Evolutionary conservation across 1,139 yeast genomes (phyloP).

Genomic region (Blastobotrys serpentis): DNA sequence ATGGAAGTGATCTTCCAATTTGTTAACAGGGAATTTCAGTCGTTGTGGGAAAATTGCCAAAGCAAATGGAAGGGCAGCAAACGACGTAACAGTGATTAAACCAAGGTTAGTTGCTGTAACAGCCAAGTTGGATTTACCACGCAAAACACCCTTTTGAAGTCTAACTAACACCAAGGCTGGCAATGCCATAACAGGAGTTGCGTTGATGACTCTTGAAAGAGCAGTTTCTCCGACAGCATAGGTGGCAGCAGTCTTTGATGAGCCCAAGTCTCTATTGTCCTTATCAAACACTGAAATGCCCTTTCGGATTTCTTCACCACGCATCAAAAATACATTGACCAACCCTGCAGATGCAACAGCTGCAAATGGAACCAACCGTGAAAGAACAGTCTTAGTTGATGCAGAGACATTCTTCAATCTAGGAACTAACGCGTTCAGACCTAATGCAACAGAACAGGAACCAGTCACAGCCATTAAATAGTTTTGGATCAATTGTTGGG

Average conservation of each 20-base stretch:
- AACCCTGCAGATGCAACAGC: slow-evolving; percentile 97
- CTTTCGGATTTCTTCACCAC: slow-evolving; percentile 87
- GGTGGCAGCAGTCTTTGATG: slow-evolving; percentile 80
- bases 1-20: slow-evolving; percentile 64
- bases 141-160: slow-evolving; percentile 67
- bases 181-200: slow-evolving; percentile 94
- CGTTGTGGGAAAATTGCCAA: slow-evolving; percentile 93
- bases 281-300: slow-evolving; percentile 79
- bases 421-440: slow-evolving; percentile 86
- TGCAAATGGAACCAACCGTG: slow-evolving; percentile 93
- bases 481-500: slow-evolving; percentile 70
- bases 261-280: slow-evolving; percentile 57
- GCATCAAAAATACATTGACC: slow-evolving; percentile 90
- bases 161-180: slow-evolving; percentile 83
- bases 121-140: slow-evolving; percentile 48
- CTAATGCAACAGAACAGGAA: slow-evolving; percentile 92
- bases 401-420: slow-evolving; percentile 66
- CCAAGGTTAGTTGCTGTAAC: slow-evolving; percentile 78
- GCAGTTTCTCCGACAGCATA: slow-evolving; percentile 98
- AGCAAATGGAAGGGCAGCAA: slow-evolving; percentile 89
- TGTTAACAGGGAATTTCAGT: slow-evolving; percentile 55
- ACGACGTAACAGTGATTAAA: slow-evolving; percentile 77
- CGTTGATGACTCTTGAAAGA: slow-evolving; percentile 87
- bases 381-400: slow-evolving; percentile 64
- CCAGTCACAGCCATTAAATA: slow-evolving; percentile 90